phyloP scores from a whole-genome alignment of 768 basidiomycete species.

The Mycena leptocephala region DNA sequence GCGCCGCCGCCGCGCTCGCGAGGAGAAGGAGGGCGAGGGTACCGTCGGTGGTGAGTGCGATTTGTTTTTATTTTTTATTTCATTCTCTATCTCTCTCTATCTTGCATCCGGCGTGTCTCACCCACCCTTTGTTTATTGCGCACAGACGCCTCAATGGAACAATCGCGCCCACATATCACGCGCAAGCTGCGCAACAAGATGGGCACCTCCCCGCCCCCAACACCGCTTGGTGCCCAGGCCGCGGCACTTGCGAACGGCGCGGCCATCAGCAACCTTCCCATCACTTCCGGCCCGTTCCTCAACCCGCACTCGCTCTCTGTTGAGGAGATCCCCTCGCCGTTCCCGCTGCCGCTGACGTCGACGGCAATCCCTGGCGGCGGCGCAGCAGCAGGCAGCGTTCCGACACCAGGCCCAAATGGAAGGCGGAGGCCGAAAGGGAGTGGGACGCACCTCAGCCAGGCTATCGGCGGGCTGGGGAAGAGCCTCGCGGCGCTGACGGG shows the following conservation, averaged over 20 bases:
- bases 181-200: slow-evolving; percentile 89
- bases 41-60: slow-evolving; percentile 73
- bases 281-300: slow-evolving; percentile 78
- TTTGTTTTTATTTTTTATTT: slow-evolving; percentile 19
- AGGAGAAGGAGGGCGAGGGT: slow-evolving; percentile 94
- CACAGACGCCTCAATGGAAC: slow-evolving; percentile 82
- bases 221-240: slow-evolving; percentile 66
- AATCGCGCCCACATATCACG: slow-evolving; percentile 86
- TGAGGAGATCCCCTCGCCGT: slow-evolving; percentile 90
- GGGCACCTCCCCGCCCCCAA: slow-evolving; percentile 85
- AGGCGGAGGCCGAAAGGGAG: slow-evolving; percentile 69
- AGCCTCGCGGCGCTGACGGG: slow-evolving; percentile 71
- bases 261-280: slow-evolving; percentile 64
- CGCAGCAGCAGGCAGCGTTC: slow-evolving; percentile 50
- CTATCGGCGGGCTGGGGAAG: slow-evolving; percentile 82
- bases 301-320: slow-evolving; percentile 91
- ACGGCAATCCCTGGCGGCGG: slow-evolving; percentile 57
- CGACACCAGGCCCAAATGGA: slow-evolving; percentile 55
- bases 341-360: slow-evolving; percentile 81
- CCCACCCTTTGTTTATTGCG: slow-evolving; percentile 9
- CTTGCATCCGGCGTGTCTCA: not conserved
- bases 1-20: slow-evolving; percentile 81
- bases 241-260: slow-evolving; percentile 56
- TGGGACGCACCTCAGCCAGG: slow-evolving; percentile 70
- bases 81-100: not conserved